Conservation (phyloP, 2,329 filamentous ascomycete genomes). For the Elsinoe batatas region DNA sequence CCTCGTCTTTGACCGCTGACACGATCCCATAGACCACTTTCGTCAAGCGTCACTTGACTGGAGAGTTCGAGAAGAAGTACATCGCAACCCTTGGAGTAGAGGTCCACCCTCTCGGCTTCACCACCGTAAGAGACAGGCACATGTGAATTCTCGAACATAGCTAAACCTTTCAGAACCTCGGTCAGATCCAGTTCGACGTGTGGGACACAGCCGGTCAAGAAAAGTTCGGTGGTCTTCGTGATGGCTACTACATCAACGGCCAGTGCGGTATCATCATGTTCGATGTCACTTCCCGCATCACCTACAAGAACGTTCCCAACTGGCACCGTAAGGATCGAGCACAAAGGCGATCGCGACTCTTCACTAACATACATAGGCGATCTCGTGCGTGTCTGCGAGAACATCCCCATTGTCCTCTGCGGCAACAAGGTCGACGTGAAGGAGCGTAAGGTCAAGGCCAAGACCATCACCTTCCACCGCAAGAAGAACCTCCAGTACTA, state of each 20-base stretch:
- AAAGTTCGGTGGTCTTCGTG: constrained; percentile 98
- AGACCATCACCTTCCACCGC: constrained; percentile 99
- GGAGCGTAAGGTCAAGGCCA: constrained; percentile 99
- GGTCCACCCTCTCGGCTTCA: constrained; percentile 96
- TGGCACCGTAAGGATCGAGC: constrained; percentile 78
- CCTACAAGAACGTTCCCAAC: constrained; percentile 99
- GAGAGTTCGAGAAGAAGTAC: constrained; percentile 99
- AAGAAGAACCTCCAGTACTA: constrained; percentile 99
- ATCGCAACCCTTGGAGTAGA: constrained; percentile 99
- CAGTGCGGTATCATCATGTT: constrained; percentile 99
- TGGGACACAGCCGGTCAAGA: constrained; percentile 99
- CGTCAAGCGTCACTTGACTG: constrained; percentile 99
- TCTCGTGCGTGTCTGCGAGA: constrained; percentile 97
- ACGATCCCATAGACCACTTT: constrained; percentile 71
- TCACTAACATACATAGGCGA: constrained; percentile 53
- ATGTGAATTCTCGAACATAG: background rate
- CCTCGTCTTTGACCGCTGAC: background rate
- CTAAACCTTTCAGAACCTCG: constrained; percentile 59
- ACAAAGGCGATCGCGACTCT: constrained; percentile 1
- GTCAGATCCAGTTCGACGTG: constrained; percentile 95
- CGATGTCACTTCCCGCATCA: constrained; percentile 97
- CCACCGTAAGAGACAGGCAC: constrained; percentile 59
- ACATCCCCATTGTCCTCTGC: constrained; percentile 94
- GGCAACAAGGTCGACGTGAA: constrained; percentile 99
- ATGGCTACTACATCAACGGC: constrained; percentile 99